Evolutionary conservation across 352 stramenopile genomes (phyloP).

Genomic region (Globisporangium emineosum): DNA sequence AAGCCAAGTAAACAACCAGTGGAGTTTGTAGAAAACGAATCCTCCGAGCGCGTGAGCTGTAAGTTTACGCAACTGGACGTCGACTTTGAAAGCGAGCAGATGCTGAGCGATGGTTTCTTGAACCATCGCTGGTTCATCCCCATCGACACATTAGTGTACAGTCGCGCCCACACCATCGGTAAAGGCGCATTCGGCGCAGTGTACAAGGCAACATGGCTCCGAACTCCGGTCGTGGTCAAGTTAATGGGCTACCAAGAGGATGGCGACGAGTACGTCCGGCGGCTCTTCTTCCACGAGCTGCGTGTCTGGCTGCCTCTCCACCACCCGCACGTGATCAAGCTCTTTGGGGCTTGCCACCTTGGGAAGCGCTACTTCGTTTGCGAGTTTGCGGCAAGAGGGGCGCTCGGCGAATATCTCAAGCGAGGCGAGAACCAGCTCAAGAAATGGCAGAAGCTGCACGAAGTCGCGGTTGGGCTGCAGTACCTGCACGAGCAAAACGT

Average conservation of each 20-base stretch:
- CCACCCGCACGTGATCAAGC: neutral
- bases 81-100: too few species aligned
- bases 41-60: too few species aligned
- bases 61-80: too few species aligned
- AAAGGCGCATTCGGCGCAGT: neutral
- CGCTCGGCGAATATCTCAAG: neutral
- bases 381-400: neutral
- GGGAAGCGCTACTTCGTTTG: neutral
- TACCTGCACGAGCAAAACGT: conserved; percentile 21
- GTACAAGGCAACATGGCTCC: neutral
- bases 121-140: too few species aligned
- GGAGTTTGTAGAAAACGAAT: too few species aligned
- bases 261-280: neutral
- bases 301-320: neutral
- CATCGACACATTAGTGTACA: too few species aligned
- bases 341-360: neutral
- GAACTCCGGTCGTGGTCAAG: neutral
- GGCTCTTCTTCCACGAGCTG: neutral
- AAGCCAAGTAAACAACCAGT: too few species aligned
- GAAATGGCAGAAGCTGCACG: conserved; percentile 21
- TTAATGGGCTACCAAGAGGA: neutral
- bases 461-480: conserved; percentile 18
- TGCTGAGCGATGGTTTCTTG: too few species aligned
- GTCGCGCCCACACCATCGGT: too few species aligned
- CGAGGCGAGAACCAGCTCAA: neutral